Conservation (phyloP, 306 rosid genomes). For the apple (Malus domestica) region DNA sequence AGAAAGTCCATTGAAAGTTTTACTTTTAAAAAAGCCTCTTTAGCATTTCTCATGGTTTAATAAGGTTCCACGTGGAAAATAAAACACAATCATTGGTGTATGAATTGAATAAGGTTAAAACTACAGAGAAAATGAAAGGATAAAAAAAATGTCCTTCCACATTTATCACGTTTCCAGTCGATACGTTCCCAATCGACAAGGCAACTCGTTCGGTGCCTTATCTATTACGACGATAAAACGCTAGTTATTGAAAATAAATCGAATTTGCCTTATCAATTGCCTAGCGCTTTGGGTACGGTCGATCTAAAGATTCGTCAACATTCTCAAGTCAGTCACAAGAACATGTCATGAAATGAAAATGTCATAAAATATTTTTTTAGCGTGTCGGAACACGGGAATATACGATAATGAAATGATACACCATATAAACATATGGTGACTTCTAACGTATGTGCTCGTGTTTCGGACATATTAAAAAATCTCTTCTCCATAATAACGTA, state of each 20-base stretch:
- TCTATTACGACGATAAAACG: too few species aligned
- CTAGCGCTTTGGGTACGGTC: too few species aligned
- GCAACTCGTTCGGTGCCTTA: background rate
- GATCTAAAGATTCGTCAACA: background rate
- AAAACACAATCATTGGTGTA: background rate
- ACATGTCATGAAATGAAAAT: background rate
- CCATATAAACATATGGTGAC: too few species aligned
- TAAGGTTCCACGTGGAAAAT: background rate
- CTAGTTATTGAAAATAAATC: too few species aligned
- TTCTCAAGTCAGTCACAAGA: background rate
- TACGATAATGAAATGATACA: too few species aligned
- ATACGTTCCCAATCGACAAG: background rate
- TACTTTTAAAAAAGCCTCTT: fast-evolving
- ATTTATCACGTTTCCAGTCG: background rate
- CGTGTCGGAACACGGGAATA: fast-evolving
- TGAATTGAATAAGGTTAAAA: background rate
- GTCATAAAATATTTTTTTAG: background rate
- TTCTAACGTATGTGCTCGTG: fast-evolving
- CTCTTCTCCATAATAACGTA: too few species aligned
- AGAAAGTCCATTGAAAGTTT: too few species aligned
- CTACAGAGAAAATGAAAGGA: background rate
- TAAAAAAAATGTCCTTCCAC: background rate
- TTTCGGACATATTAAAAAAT: too few species aligned
- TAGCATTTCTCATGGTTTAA: too few species aligned
- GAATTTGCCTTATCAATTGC: too few species aligned